Evolutionary conservation across 768 basidiomycete species (phyloP).

Genomic region (Suillus sp.): DNA sequence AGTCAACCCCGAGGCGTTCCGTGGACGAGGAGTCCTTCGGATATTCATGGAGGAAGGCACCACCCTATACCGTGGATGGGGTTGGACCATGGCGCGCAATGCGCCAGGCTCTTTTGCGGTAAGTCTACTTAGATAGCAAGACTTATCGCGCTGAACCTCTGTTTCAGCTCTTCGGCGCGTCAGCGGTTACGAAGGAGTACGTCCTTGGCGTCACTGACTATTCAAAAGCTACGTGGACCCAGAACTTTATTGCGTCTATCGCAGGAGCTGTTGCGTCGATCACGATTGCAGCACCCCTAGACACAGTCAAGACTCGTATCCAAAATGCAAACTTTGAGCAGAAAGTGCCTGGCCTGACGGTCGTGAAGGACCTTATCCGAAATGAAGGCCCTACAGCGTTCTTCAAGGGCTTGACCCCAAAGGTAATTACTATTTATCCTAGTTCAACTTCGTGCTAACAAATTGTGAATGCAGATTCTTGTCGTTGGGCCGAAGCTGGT

Average conservation of each 20-base stretch:
- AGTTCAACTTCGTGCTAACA: slow-evolving; percentile 28
- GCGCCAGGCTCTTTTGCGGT: slow-evolving; percentile 96
- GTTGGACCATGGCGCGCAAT: slow-evolving; percentile 98
- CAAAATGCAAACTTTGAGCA: slow-evolving; percentile 97
- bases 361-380: slow-evolving; percentile 82
- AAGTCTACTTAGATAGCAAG: slow-evolving; percentile 32
- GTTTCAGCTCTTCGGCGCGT: slow-evolving; percentile 94
- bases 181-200: slow-evolving; percentile 93
- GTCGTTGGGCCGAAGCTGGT: slow-evolving; percentile 98
- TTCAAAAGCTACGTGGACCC: slow-evolving; percentile 92
- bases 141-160: background rate
- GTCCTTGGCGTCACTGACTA: slow-evolving; percentile 87
- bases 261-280: slow-evolving; percentile 95
- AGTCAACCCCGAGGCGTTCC: slow-evolving; percentile 97
- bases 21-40: slow-evolving; percentile 85
- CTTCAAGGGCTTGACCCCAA: slow-evolving; percentile 97
- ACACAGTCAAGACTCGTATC: slow-evolving; percentile 95
- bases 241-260: slow-evolving; percentile 96
- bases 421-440: slow-evolving; percentile 48
- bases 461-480: slow-evolving; percentile 66
- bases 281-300: slow-evolving; percentile 93
- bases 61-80: slow-evolving; percentile 94
- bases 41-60: slow-evolving; percentile 93
- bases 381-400: slow-evolving; percentile 84
- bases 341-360: slow-evolving; percentile 76